phyloP scores from a whole-genome alignment of 305 asterid genomes.

The Plantago coronopus region DNA sequence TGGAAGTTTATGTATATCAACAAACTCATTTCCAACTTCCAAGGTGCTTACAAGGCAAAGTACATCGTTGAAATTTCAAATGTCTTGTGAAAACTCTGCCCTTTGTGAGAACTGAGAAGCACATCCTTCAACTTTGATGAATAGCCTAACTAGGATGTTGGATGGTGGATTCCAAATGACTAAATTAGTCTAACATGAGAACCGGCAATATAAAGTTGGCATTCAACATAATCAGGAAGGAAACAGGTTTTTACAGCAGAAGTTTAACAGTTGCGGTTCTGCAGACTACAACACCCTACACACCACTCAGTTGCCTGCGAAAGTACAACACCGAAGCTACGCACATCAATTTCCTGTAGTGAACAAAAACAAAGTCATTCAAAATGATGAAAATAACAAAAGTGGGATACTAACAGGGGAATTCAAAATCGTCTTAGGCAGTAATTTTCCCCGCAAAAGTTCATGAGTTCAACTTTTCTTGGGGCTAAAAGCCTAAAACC shows the following conservation, averaged over 20 bases:
- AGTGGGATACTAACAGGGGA: too few relatives aligned
- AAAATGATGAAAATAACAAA: not conserved
- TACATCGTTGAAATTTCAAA: not conserved
- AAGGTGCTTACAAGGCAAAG: too few relatives aligned
- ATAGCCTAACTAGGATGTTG: not conserved
- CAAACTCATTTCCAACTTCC: not conserved
- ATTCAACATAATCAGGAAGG: not conserved
- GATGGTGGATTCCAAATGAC: not conserved
- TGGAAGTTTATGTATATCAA: too few relatives aligned
- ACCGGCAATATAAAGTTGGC: not conserved
- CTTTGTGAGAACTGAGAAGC: not conserved
- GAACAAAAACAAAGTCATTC: not conserved
- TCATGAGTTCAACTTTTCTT: too few relatives aligned
- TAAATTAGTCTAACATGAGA: not conserved
- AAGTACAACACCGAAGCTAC: not conserved
- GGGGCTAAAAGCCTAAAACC: too few relatives aligned
- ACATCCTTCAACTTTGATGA: too few relatives aligned
- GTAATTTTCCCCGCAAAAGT: too few relatives aligned
- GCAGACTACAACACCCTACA: not conserved
- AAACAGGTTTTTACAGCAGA: not conserved
- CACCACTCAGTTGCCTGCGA: not conserved
- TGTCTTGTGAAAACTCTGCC: not conserved
- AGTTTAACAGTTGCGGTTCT: not conserved
- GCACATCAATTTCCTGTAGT: constrained; percentile 4
- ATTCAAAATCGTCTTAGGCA: too few relatives aligned